Base-by-base conservation (phyloP, 75 land plant species). In the Sequoia sempervirens region DNA sequence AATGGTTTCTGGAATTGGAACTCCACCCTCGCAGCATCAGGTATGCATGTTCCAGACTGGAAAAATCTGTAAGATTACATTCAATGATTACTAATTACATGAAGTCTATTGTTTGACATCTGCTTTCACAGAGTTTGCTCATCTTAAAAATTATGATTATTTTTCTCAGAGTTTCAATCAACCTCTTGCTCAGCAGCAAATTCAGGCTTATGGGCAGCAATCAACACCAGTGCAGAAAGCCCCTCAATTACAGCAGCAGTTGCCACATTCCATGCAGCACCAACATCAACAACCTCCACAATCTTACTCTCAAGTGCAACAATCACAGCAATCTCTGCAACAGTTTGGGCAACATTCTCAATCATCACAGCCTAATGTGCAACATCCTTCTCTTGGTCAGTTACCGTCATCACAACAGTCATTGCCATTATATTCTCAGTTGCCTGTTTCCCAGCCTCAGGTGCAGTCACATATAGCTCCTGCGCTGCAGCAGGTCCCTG, bases 151-250 rank as follows among this genome's bases (percentile, higher is more conserved):
- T 43, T 50, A 50, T 50, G 14, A 50, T 53, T 32, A 61, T 79
- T 36, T 68, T 72, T 70, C 32, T 82, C 84, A 91, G 92, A 47
- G 53, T 85, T 85, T 80, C 17, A 84, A 86, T 80, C 89, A 84
- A 64, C 79, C 90, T 72, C 43, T 81, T 82, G 50, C 85, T 43
- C 87, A 78, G 41, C 79, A 81, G 73, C 80, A 85, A 88, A 75
- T 68, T 2, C 93, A 88, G 66, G 72, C 91, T 12, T 73, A 81
- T 84, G 88, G 91, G 46, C 91, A 82, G 85, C 88, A 85, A 86
- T 75, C 85, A 38, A 82, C 91, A 50, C 83, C 95, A 1, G 18
- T 88, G 80, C 92, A 92, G 84, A 91, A 89, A 79, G 81, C 89
- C 17, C 81, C 73, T 72, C 89, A 83, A 41, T 81, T 88, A 10